Evolutionary conservation across 2,329 filamentous ascomycete genomes (phyloP), one percentile per base, ranked within the genome.

Genomic region (Cylindrodendrum hubeiense): DNA sequence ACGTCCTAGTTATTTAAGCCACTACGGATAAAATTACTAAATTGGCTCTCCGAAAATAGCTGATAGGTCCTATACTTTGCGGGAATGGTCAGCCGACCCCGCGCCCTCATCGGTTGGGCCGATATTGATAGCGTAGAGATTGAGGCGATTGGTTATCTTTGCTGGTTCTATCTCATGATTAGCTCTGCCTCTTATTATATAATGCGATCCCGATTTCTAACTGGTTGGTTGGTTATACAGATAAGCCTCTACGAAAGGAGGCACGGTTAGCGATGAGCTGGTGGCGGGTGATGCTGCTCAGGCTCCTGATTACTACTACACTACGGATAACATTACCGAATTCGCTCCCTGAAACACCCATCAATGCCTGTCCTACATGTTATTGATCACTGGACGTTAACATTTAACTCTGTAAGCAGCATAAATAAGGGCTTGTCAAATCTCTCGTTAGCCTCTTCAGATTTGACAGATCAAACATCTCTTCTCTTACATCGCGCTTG

Each of bases 301-400:
- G 13, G 19, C 17, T n/a, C 8, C 9, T 17, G 10, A 24, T 34
- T n/a, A 34, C 34, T 26, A 59, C 28, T 39, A 52, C 24, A 24
- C 13, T 26, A 30, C 56, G 56, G 56, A 34, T 33, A 59, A 24
- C 13, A 44, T 59, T 43, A 17, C 56, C 26, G 9, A 51, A 44
- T 59, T 30, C n/a, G 28, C 13, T 59, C 22, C 19, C 22, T 13
- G 15, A 41, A 28, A 22, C 19, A 22, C 26, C n/a, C 26, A 13
- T 33, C 15, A 3, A 33, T 33, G 15, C 5, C n/a, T 10, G 13
- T 24, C 10, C n/a, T 22, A 17, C 24, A 50, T 17, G n/a, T 17
- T 17, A 44, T 8, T 13, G 17, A 15, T 44, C 26, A 43, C 26
- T 19, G 37, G 19, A 26, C 37, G 10, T 12, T 9, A 3, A 5